Base-by-base conservation (phyloP, 805 yeast genomes). In the Pichia exigua region DNA sequence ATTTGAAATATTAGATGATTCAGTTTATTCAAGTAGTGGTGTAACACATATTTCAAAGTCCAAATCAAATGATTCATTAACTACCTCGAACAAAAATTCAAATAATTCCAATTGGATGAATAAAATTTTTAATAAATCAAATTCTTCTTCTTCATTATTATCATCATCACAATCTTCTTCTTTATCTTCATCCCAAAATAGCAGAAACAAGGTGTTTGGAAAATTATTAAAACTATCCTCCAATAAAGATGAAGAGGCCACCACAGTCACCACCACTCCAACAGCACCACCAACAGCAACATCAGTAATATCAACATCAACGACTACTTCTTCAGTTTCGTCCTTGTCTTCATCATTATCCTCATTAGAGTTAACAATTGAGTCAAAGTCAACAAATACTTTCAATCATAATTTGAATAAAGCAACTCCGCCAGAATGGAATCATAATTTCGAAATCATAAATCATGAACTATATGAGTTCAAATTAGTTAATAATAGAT, bases 1-100 rank as follows among this genome's bases (percentile, higher is more conserved):
- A 0, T 83, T 73, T 62, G 88, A 83, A 56, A 73, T 83, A 2
- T 73, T 82, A 47, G 88, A 83, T 63, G 88, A 83, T 58, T 82
- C 85, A 1, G 73, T 80, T 32, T 82, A 82, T 62, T 71, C 69
- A 8, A 22, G 11, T n/a, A n/a, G 39, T 35, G 39, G 39, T 17
- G 2, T 35, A 17, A n/a, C 39, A 5, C 5, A n/a, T 9, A 35
- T n/a, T 7, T 17, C 39, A 2, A 35, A 38, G 11, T 41, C 44
- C 28, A 49, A 41, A 12, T 21, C 46, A 35, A 38, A 38, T 28
- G 43, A 27, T 24, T 44, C 28, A 17, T 17, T 24, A 20, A 28
- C 8, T 28, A 22, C 38, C 18, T 3, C 11, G 4, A 26, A n/a
- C 8, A 42, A 26, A n/a, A 42, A 17, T 35, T 11, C 18, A 35